Conservation (phyloP, 116 monocot genomes). For the Cymodocea nodosa region DNA sequence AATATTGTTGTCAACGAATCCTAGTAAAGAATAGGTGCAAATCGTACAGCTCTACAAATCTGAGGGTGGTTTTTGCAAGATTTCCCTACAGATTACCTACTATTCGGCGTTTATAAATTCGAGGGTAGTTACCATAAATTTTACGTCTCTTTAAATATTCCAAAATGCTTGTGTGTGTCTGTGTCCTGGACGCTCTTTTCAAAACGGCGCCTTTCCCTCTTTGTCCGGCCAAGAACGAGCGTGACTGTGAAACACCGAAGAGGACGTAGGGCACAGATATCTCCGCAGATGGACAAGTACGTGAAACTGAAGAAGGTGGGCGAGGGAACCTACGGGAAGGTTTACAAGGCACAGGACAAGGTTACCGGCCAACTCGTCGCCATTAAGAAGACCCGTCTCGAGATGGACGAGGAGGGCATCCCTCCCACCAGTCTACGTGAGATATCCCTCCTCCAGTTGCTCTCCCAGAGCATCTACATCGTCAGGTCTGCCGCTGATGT, state of each 20-base stretch:
- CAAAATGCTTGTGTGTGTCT: too few species aligned
- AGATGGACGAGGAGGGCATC: slow-evolving; percentile 97
- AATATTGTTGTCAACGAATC: too few species aligned
- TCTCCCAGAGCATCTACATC: slow-evolving; percentile 77
- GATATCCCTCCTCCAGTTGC: slow-evolving; percentile 87
- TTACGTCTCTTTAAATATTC: too few species aligned
- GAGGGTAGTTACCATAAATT: too few species aligned
- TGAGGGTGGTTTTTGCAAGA: too few species aligned
- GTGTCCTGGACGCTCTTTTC: too few species aligned
- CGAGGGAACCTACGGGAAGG: slow-evolving; percentile 98
- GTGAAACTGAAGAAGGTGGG: slow-evolving; percentile 99
- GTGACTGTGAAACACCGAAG: too few species aligned
- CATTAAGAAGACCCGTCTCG: slow-evolving; percentile 89
- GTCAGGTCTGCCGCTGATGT: slow-evolving; percentile 28
- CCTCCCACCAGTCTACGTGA: slow-evolving; percentile 90
- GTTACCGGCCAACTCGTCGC: slow-evolving; percentile 78
- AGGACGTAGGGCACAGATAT: too few species aligned
- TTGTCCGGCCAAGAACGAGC: neutral
- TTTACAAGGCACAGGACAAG: slow-evolving; percentile 94
- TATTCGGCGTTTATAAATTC: too few species aligned
- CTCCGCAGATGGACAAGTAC: slow-evolving; percentile 75
- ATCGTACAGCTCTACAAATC: too few species aligned
- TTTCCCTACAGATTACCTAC: too few species aligned
- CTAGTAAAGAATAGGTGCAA: too few species aligned
- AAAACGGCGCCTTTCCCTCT: neutral